Evolutionary conservation across 805 yeast species (phyloP), one percentile per base, ranked within the genome.

Genomic region (Lipomyces starkeyi): DNA sequence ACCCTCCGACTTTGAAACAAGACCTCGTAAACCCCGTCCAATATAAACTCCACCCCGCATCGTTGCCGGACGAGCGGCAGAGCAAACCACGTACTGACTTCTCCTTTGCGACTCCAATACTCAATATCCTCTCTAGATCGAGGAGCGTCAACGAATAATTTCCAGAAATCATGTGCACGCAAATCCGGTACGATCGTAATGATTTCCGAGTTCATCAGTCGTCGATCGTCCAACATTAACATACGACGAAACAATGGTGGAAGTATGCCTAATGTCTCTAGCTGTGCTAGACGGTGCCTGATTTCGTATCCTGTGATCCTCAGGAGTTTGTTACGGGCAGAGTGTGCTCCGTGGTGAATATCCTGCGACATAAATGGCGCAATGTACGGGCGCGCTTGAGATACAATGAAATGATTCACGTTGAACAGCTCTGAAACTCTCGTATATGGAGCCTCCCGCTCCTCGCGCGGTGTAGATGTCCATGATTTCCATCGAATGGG

Each of bases 31-130:
- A 71, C 84, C 77, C 89, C 91, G 76, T 93, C 97, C 64, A 94
- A 81, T 32, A 93, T 90, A 79, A 90, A 91, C 81, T 94, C 99
- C 63, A 94, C 90, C 0, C 93, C 87, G 74, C 97, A 91, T 59
- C 99, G 82, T 0, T 97, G 90, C 87, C 93, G 88, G 37, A 95
- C 82, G 49, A 93, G 81, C 0, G 97, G 91, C 69, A 91, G 82
- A 62, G 91, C 85, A 0, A 97, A 97, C 98, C 98, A 95, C 1
- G 93, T 92, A 57, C 97, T 90, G 71, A 90, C 83, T 77, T 94
- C 98, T 4, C 99, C 99, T 40, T 93, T 91, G 62, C 85, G 81
- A 14, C 93, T 87, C 97, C 98, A 94, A 76, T 92, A 91, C 4
- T 92, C 90, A 27, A 93, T 89, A 76, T 91, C 93, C 66, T 87